Evolutionary conservation across 176 grass and related monocot genomes (phyloP), one percentile per base, ranked within the genome.

Genomic region (Lolium rigidum): DNA sequence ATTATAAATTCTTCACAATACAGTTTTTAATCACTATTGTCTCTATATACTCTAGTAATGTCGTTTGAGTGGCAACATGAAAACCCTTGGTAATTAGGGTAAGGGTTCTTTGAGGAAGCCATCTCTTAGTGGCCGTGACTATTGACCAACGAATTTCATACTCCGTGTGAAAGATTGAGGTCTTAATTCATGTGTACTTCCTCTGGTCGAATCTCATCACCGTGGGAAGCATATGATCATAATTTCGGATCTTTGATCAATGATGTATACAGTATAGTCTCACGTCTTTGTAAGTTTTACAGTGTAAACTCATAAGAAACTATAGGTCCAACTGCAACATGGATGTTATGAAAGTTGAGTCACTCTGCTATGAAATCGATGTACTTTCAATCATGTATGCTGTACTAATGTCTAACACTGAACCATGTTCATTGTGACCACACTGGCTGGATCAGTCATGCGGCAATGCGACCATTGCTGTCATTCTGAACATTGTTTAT

Each of bases 161-260:
- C 11, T 79, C 44, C 12, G 37, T 80, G 16, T 76, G 58, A 55
- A 20, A 75, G n/a, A 64, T 73, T 28, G 6, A 7, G 48, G 10
- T 79, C 63, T 80, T 66, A 80, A 80, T 66, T 70, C 28, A 31
- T 84, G 70, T 84, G 70, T 63, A 75, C 41, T 50, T 11, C 10
- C 6, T 75, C 56, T n/a, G 0, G 70, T 31, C 26, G 15, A 63
- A 20, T 60, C 16, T 62, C 3, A 21, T 61, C 22, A 25, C 41
- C 6, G 20, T 47, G 82, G 39, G 22, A 74, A 84, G 41, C 24
- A 61, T 61, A 43, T 10, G 17, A 62, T 62, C 68, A 28, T 84
- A 48, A 39, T 59, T 85, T 60, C 38, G 28, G 43, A 25, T 59
- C 15, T 10, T 80, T 76, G 50, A 81, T 14, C 18, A 78, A 49